Percentiles rank a stretch among this genome's conserved stretches.
phyloP scores from a whole-genome alignment of 257 asterid genomes.

The Rubia yunnanensis region DNA sequence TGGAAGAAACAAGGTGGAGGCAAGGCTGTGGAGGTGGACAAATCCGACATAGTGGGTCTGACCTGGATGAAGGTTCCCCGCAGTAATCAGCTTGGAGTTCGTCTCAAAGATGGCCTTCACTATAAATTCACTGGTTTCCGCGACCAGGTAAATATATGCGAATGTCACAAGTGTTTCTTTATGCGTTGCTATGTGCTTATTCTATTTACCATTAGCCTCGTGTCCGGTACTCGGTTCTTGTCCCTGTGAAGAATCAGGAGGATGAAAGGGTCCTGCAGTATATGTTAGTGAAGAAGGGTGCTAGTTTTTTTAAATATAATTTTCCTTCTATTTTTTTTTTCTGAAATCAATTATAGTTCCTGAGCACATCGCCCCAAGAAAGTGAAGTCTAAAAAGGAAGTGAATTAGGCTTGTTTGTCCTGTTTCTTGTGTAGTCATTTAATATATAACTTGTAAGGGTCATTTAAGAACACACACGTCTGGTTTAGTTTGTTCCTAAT shows the following conservation, averaged over 20 bases:
- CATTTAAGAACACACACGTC: not conserved
- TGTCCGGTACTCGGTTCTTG: not conserved
- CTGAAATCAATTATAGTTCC: not conserved
- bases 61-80: constrained; percentile 97
- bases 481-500: not conserved
- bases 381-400: not conserved
- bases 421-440: not conserved
- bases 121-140: constrained; percentile 91
- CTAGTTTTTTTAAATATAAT: no score
- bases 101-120: constrained; percentile 74
- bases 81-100: constrained; percentile 82
- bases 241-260: not conserved
- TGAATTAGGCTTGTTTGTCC: not conserved
- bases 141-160: constrained; percentile 52
- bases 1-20: constrained; percentile 99
- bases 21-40: constrained; percentile 87
- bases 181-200: not conserved
- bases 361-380: not conserved
- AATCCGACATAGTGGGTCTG: constrained; percentile 56
- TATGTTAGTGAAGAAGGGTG: not conserved
- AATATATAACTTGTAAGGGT: not conserved
- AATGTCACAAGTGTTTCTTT: not conserved
- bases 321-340: not conserved
- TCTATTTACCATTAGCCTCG: not conserved
- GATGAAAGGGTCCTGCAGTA: not conserved